Conservation (phyloP, 2,329 filamentous ascomycete genomes). For the Aspergillus intermedius region DNA sequence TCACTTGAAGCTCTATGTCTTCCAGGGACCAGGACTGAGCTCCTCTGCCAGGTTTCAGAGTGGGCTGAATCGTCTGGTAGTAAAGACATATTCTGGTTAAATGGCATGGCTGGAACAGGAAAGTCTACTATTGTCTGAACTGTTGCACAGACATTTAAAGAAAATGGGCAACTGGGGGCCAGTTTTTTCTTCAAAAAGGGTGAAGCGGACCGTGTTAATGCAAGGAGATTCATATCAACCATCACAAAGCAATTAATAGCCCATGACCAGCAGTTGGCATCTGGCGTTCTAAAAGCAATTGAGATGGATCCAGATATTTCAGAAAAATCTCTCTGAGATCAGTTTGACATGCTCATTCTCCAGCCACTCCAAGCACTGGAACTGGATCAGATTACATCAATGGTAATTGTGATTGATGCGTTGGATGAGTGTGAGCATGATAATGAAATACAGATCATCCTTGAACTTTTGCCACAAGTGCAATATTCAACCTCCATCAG, state of each 20-base stretch:
- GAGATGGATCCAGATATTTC: not conserved
- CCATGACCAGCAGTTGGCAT: not conserved
- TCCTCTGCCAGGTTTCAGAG: conserved; percentile 15
- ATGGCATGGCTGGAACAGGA: conserved; percentile 6
- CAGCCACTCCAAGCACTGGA: not conserved
- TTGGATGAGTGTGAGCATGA: conserved; percentile 20
- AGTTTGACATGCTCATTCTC: not conserved
- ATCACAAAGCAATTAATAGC: not conserved
- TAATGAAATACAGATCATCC: conserved; percentile 12
- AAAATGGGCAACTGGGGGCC: conserved; percentile 3
- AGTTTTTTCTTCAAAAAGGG: conserved; percentile 16
- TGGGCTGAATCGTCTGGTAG: conserved; percentile 13
- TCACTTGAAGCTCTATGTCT: conserved; percentile 9
- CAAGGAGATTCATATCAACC: not conserved
- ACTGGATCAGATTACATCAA: not conserved
- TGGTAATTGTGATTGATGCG: conserved; percentile 17
- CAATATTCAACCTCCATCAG: conserved; percentile 5
- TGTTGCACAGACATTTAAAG: conserved; percentile 3
- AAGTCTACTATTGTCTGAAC: conserved; percentile 10
- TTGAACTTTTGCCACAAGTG: conserved; percentile 12
- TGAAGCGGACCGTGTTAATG: not conserved
- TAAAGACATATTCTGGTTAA: conserved; percentile 6
- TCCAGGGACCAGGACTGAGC: conserved; percentile 15
- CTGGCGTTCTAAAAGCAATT: not conserved
- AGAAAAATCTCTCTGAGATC: not conserved